A percentile compares a stretch with the other conserved stretches of the same genome.
phyloP scores from a whole-genome alignment of 2,329 filamentous ascomycete genomes.

The Fusarium liriodendri region DNA sequence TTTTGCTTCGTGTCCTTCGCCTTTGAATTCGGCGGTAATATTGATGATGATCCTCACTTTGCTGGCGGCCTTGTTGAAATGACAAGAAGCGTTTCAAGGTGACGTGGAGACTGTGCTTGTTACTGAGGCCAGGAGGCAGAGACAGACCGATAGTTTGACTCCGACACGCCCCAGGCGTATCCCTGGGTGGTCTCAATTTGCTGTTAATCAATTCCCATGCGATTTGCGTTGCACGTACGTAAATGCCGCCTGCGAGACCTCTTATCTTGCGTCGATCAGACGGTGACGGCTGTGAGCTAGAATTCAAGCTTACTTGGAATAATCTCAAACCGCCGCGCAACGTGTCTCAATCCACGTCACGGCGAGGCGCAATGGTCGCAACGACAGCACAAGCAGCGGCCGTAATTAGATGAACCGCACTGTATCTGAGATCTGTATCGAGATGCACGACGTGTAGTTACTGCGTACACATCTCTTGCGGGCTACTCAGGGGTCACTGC shows the following conservation, averaged over 20 bases:
- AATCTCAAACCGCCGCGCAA: constrained; percentile 43
- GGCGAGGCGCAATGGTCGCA: constrained; percentile 19
- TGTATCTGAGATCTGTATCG: constrained; percentile 9
- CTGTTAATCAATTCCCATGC: constrained; percentile 26
- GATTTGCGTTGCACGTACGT: constrained; percentile 27
- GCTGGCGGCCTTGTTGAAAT: neutral
- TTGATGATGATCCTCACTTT: constrained; percentile 24
- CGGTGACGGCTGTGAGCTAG: constrained; percentile 33
- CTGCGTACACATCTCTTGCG: constrained; percentile 17
- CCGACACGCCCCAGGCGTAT: constrained; percentile 12
- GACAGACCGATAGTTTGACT: constrained; percentile 29
- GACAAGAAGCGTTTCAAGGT: neutral
- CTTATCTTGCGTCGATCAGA: constrained; percentile 36
- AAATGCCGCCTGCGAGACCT: constrained; percentile 23
- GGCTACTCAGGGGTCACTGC: neutral
- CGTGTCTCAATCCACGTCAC: constrained; percentile 37
- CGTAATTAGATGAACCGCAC: constrained; percentile 9
- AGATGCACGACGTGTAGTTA: constrained; percentile 21
- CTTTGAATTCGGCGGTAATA: constrained; percentile 18
- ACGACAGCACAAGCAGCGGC: neutral
- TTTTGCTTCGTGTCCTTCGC: constrained; percentile 11
- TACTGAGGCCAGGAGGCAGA: neutral
- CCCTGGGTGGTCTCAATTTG: constrained; percentile 19
- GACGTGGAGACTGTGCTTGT: neutral
- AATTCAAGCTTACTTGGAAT: constrained; percentile 46